A percentile compares a stretch with the other conserved stretches of the same genome.
These are phyloP conservation scores for Penicillium frequentans DNA, from an alignment of 2,329 filamentous ascomycete species.

Conservation along the genomic window DNA sequence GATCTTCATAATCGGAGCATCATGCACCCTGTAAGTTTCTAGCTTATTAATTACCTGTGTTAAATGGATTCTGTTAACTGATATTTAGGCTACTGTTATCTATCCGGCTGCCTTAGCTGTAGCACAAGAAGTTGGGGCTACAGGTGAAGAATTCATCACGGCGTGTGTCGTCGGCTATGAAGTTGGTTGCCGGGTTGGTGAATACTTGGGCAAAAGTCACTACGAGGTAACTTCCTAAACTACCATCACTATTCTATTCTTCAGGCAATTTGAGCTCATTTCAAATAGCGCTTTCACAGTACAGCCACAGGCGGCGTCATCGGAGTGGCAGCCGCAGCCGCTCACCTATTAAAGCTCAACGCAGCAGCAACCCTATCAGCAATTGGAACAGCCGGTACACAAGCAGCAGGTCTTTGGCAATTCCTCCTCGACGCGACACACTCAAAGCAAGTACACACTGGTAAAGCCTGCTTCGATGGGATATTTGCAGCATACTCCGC, in stretches of 20 bases:
- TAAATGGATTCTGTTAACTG: conserved; percentile 1
- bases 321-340: conserved; percentile 29
- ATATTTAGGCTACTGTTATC: conserved; percentile 28
- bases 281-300: conserved; percentile 25
- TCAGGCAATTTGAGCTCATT: background rate
- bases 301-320: conserved; percentile 29
- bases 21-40: conserved; percentile 30
- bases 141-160: conserved; percentile 29
- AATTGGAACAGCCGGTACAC: conserved; percentile 32
- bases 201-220: conserved; percentile 31
- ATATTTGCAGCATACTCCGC: conserved; percentile 33
- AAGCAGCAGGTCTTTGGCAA: conserved; percentile 35
- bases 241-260: background rate
- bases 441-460: conserved; percentile 35
- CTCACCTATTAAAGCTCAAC: conserved; percentile 25
- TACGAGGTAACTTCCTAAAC: conserved; percentile 25
- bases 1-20: conserved; percentile 36
- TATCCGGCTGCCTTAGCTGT: conserved; percentile 32
- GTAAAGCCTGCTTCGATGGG: conserved; percentile 32
- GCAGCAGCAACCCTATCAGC: conserved; percentile 25
- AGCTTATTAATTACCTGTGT: background rate
- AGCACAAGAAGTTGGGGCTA: conserved; percentile 28
- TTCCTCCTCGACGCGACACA: conserved; percentile 32
- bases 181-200: conserved; percentile 30
- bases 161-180: conserved; percentile 35